Evolutionary conservation across 805 yeast genomes (phyloP).

Genomic region (Suhomyces sp.): DNA sequence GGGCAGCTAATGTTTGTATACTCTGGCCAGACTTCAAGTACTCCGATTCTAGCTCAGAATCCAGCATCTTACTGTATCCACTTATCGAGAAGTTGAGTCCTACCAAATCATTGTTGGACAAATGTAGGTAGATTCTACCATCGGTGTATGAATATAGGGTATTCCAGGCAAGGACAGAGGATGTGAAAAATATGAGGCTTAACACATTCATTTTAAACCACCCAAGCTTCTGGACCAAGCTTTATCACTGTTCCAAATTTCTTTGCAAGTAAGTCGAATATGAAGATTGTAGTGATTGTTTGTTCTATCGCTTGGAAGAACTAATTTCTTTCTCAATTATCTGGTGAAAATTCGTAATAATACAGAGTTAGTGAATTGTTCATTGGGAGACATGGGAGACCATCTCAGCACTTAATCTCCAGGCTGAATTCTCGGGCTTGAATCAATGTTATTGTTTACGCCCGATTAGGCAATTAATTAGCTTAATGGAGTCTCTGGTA

Average conservation of each 20-base stretch:
- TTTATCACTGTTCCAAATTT: neutral
- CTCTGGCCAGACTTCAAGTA: constrained; percentile 19
- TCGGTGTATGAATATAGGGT: constrained; percentile 34
- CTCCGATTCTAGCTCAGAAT: constrained; percentile 5
- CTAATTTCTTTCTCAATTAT: neutral
- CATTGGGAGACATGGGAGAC: neutral
- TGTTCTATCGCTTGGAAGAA: neutral
- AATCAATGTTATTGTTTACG: constrained; percentile 3
- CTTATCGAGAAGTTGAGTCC: constrained; percentile 33
- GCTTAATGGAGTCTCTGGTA: neutral
- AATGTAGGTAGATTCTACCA: constrained; percentile 34
- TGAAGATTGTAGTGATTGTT: neutral
- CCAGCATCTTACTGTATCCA: constrained; percentile 18
- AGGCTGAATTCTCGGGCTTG: neutral
- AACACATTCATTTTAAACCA: neutral
- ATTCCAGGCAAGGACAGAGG: constrained; percentile 20
- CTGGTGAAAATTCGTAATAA: neutral
- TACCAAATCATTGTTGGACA: constrained; percentile 36
- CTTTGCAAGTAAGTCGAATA: neutral
- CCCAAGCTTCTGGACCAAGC: neutral
- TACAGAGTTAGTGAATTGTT: neutral
- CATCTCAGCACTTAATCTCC: neutral
- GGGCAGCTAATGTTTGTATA: constrained; percentile 21
- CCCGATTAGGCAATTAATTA: constrained; percentile 7
- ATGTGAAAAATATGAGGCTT: neutral